These are phyloP conservation scores for Aspergillus proliferans DNA, from an alignment of 2,329 filamentous ascomycete species.

Conservation along the genomic window DNA sequence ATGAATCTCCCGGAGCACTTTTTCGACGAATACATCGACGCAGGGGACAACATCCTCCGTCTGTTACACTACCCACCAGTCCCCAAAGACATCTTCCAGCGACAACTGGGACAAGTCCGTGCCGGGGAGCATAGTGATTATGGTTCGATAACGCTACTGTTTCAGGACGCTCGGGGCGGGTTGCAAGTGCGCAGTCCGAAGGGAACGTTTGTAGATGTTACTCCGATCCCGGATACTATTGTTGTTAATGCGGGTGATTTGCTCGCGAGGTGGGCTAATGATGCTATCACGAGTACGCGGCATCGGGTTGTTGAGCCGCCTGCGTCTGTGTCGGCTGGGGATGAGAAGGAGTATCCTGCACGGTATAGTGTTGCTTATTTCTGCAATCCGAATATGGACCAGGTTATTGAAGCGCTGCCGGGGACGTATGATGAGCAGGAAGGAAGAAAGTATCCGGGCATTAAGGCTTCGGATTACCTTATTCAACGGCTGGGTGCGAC, in stretches of 20 bases:
- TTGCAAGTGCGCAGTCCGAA: slow-evolving; percentile 63
- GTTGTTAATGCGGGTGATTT: slow-evolving; percentile 88
- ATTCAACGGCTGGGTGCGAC: slow-evolving; percentile 72
- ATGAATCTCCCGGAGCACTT: slow-evolving; percentile 65
- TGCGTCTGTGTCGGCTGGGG: slow-evolving; percentile 33
- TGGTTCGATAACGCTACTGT: slow-evolving; percentile 47
- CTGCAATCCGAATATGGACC: slow-evolving; percentile 77
- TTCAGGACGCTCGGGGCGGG: slow-evolving; percentile 53
- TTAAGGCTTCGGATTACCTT: slow-evolving; percentile 76
- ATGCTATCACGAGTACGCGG: slow-evolving; percentile 81
- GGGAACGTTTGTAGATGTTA: slow-evolving; percentile 74
- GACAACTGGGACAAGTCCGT: slow-evolving; percentile 63
- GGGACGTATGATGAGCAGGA: slow-evolving; percentile 61
- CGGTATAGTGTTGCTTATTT: slow-evolving; percentile 90
- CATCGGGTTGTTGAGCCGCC: slow-evolving; percentile 88
- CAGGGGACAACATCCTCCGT: slow-evolving; percentile 64
- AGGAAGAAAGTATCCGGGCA: slow-evolving; percentile 71
- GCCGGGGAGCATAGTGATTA: slow-evolving; percentile 73
- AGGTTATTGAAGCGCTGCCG: slow-evolving; percentile 71
- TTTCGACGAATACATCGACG: slow-evolving; percentile 70
- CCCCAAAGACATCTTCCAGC: slow-evolving; percentile 56
- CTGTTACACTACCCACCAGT: slow-evolving; percentile 73
- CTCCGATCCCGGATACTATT: slow-evolving; percentile 71
- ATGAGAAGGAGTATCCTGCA: slow-evolving; percentile 55
- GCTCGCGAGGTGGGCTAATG: slow-evolving; percentile 82